phyloP scores from a whole-genome alignment of 2,329 filamentous ascomycete genomes.

The Talaromyces marneffei region DNA sequence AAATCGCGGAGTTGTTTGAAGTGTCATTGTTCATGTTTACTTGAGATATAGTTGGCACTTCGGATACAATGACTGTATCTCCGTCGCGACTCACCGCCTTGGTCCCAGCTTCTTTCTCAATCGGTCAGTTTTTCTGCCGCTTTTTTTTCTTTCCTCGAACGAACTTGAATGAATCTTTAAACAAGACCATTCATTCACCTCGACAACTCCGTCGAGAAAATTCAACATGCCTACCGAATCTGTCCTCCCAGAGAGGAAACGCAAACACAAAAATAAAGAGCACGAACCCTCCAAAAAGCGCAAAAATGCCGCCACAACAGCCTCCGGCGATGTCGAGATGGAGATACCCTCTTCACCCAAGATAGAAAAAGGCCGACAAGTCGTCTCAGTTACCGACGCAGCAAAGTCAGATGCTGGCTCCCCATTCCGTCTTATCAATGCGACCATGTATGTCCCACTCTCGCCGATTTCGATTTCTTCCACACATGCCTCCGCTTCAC shows the following conservation, averaged over 20 bases:
- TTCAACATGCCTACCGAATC: constrained; percentile 33
- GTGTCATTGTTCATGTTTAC: not conserved
- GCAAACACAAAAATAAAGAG: constrained; percentile 44
- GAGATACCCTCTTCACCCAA: not conserved
- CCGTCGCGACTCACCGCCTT: constrained; percentile 4
- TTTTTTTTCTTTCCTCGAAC: not conserved
- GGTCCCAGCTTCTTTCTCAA: not conserved
- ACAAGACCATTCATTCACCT: not conserved
- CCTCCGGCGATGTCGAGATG: not conserved
- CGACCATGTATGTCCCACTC: constrained; percentile 64
- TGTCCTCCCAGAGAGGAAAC: constrained; percentile 33
- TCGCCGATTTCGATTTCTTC: constrained; percentile 52
- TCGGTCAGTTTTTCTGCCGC: constrained; percentile 6
- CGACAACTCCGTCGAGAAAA: constrained; percentile 14
- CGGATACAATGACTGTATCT: not conserved
- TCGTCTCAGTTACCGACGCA: constrained; percentile 16
- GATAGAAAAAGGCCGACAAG: constrained; percentile 15
- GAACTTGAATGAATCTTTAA: not conserved
- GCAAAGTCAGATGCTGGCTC: constrained; percentile 43
- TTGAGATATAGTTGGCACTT: not conserved
- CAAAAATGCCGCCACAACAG: constrained; percentile 21
- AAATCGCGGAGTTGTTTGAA: not conserved
- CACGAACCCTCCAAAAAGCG: constrained; percentile 39
- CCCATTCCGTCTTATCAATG: constrained; percentile 72
- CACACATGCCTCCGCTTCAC: constrained; percentile 49